Percentiles rank a stretch among this genome's conserved stretches.
These are phyloP conservation scores for Fusarium kyushuense DNA, from an alignment of 2,329 filamentous ascomycete genomes.

Conservation along the genomic window DNA sequence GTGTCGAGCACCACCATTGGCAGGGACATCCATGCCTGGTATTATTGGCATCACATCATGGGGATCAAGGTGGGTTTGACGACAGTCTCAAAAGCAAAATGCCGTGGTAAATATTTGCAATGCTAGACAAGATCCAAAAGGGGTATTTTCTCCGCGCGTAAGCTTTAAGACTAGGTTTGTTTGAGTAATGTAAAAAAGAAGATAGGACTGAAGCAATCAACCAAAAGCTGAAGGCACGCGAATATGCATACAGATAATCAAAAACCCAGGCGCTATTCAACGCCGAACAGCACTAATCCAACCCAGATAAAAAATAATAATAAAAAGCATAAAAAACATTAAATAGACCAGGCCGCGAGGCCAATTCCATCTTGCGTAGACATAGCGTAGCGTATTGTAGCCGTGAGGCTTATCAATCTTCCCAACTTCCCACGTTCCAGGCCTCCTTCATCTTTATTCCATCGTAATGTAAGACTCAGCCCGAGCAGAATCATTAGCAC, in stretches of 20 bases:
- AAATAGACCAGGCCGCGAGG: conserved; percentile 48
- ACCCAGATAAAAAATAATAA: conserved; percentile 8
- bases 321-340: conserved; percentile 34
- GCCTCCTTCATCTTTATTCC: conserved; percentile 35
- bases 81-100: conserved; percentile 30
- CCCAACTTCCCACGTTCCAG: conserved; percentile 41
- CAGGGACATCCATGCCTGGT: conserved; percentile 20
- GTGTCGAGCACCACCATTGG: conserved; percentile 5
- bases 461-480: conserved; percentile 30
- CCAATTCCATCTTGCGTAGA: conserved; percentile 48
- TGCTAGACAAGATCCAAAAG: conserved; percentile 32
- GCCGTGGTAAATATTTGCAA: conserved; percentile 28
- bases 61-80: not conserved
- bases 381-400: conserved; percentile 40
- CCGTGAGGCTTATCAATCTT: conserved; percentile 50
- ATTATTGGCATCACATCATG: conserved; percentile 24
- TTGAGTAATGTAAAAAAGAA: conserved; percentile 14
- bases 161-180: conserved; percentile 38
- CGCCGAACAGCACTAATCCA: conserved; percentile 40
- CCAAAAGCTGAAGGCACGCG: conserved; percentile 7
- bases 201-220: conserved; percentile 2
- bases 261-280: conserved; percentile 33
- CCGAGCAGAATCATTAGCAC: conserved; percentile 19
- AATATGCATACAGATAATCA: conserved; percentile 18
- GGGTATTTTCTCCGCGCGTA: conserved; percentile 44